Evolutionary conservation across 805 yeast genomes (phyloP).

Genomic region (Starmerella bacillaris): DNA sequence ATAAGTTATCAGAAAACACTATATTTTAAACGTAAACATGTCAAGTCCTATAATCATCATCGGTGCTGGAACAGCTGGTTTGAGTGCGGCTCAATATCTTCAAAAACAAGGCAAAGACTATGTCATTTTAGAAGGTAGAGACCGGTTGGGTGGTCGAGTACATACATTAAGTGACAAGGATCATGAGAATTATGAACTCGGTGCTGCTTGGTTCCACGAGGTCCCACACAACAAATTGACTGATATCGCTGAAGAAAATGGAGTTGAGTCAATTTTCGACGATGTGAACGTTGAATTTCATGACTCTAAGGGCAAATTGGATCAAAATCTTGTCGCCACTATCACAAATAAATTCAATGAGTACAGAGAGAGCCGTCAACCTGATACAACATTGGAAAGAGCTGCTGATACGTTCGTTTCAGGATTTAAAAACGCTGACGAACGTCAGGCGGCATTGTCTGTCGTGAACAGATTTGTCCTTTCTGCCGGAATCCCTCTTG

Average conservation of each 20-base stretch:
- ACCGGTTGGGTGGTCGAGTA: conserved; percentile 21
- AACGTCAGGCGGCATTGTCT: conserved; percentile 6
- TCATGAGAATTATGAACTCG: conserved; percentile 11
- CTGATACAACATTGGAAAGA: conserved; percentile 8
- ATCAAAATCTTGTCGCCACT: conserved; percentile 6
- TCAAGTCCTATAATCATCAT: conserved; percentile 15
- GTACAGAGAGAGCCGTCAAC: conserved; percentile 8
- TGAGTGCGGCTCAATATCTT: conserved; percentile 20
- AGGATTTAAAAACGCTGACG: conserved; percentile 5
- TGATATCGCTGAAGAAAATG: conserved; percentile 11
- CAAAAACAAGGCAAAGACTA: conserved; percentile 14
- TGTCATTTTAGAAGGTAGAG: conserved; percentile 21
- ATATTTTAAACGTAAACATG: too few relatives aligned
- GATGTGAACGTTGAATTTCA: conserved; percentile 9
- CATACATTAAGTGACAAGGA: conserved; percentile 10
- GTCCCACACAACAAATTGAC: conserved; percentile 15
- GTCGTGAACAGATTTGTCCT: conserved; percentile 9
- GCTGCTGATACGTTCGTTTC: conserved; percentile 9
- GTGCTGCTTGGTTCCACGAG: conserved; percentile 20
- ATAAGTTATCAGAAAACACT: too few relatives aligned
- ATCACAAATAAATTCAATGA: conserved; percentile 10
- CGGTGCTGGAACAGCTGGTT: conserved; percentile 24
- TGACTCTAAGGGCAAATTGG: conserved; percentile 12
- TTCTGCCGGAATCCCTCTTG: conserved; percentile 5
- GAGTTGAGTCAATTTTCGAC: conserved; percentile 13